Evolutionary conservation across 1,284 basidiomycete genomes (phyloP), one percentile per base, ranked within the genome.

Genomic region (Ceratobasidium papillatum): DNA sequence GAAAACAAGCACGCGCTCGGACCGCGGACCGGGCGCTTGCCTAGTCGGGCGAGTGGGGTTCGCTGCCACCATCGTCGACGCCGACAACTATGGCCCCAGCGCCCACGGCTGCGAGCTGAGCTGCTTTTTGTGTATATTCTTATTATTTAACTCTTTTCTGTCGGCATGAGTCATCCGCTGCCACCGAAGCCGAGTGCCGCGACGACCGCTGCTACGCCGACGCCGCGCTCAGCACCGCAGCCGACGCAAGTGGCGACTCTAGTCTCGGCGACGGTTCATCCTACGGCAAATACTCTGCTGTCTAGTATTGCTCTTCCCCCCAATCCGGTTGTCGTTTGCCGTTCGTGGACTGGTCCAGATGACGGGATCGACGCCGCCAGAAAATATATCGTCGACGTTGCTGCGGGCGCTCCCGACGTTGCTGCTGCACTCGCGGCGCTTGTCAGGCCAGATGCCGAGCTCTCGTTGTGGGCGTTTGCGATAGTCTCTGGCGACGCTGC

Each of bases 311-410:
- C 27, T 22, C 43, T 75, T 30, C 74, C 74, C 17, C 27, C 27
- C 12, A 45, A 56, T 11, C 56, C 69, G 12, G 56, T 56, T 17
- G 56, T 69, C n/a, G 74, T 68, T 17, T 68, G 64, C 56, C 66
- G 74, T 27, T 22, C 45, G 32, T 75, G 64, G 74, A 61, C 58
- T n/a, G 74, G 64, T n/a, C 64, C 64, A 32, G 74, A 75, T 65
- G 64, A 88, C 51, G 78, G 80, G 63, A 81, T 92, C 71, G 90
- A 92, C 78, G 77, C 82, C 30, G 90, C 87, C 4, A 85, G 91
- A 66, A 84, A 87, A 76, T 80, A 81, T 1, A 78, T 91, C 2
- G 71, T 87, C 12, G 79, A 81, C 36, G 69, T 72, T 61, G 58
- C 69, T 9, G 45, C 69, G 3, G 69, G 69, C 7, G 69, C 69